Percentiles rank a stretch among this genome's conserved stretches.
These are phyloP conservation scores for Pythium periplocum DNA, from an alignment of 352 stramenopile genomes.

Conservation along the genomic window DNA sequence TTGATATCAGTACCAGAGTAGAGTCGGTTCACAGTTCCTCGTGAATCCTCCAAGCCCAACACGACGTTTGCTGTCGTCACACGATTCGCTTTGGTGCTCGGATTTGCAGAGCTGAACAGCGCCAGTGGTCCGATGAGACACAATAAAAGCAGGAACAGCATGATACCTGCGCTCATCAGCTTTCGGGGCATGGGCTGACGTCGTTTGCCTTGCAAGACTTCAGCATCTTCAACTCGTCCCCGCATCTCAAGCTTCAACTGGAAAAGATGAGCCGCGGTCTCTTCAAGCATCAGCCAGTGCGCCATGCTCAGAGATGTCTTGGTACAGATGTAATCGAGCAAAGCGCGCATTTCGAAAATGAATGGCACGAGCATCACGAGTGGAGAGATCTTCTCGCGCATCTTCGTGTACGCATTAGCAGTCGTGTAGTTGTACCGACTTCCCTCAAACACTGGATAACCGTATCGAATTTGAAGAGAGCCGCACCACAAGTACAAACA, in stretches of 20 bases:
- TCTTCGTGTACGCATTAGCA: conserved; percentile 35
- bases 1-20: conserved; percentile 77
- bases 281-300: conserved; percentile 82
- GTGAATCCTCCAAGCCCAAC: conserved; percentile 69
- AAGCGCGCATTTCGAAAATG: conserved; percentile 83
- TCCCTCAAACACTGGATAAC: conserved; percentile 78
- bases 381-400: conserved; percentile 61
- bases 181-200: conserved; percentile 66
- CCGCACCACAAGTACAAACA: conserved; percentile 74
- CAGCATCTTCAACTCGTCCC: conserved; percentile 48
- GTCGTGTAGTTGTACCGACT: conserved; percentile 74
- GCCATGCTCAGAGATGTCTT: conserved; percentile 77
- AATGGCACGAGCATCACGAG: conserved; percentile 80
- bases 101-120: conserved; percentile 86
- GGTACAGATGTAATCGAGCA: conserved; percentile 85
- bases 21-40: conserved; percentile 69
- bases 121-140: conserved; percentile 73
- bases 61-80: conserved; percentile 54
- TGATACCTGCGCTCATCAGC: conserved; percentile 64
- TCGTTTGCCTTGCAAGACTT: conserved; percentile 75
- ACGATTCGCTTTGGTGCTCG: conserved; percentile 67
- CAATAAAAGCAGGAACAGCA: conserved; percentile 71
- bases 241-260: conserved; percentile 78
- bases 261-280: conserved; percentile 76
- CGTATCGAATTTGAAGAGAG: conserved; percentile 80